Evolutionary conservation across 495 filamentous ascomycete species (phyloP).

Genomic region (Aspergillus carlsbadensis): DNA sequence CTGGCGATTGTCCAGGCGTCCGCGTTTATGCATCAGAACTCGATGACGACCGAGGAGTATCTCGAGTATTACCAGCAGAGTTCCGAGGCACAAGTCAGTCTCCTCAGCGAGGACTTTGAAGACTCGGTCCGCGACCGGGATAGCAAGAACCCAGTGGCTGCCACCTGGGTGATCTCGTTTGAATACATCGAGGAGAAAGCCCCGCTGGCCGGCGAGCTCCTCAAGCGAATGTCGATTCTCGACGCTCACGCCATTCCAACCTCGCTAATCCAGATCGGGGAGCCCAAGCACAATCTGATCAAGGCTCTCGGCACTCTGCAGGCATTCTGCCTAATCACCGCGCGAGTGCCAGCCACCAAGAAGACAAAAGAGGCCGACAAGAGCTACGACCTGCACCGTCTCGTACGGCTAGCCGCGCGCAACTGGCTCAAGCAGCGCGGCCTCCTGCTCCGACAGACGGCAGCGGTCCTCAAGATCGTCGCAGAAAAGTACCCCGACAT

Average conservation of each 20-base stretch:
- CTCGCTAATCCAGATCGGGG: neutral
- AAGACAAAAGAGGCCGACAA: neutral
- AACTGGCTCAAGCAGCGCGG: neutral
- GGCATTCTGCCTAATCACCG: neutral
- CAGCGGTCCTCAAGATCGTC: neutral
- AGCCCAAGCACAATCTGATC: neutral
- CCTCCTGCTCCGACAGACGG: neutral
- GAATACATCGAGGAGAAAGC: neutral
- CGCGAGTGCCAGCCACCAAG: neutral
- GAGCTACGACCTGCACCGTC: neutral
- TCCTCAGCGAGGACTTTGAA: slow-evolving; percentile 4
- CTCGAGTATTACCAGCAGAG: neutral
- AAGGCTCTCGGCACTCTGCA: neutral
- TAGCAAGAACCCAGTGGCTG: neutral
- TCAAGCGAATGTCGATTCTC: neutral
- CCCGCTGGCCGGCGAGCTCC: neutral
- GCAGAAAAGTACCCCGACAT: neutral
- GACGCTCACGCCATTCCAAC: neutral
- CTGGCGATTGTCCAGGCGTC: slow-evolving; percentile 1
- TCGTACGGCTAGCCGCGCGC: neutral
- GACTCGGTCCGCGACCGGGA: neutral
- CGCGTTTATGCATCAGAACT: slow-evolving; percentile 1
- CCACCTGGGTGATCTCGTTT: slow-evolving; percentile 5
- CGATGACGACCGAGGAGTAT: neutral
- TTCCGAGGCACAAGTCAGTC: neutral